These are phyloP conservation scores for Calonectria ilicicola DNA, from an alignment of 2,329 filamentous ascomycete genomes.

Conservation along the genomic window DNA sequence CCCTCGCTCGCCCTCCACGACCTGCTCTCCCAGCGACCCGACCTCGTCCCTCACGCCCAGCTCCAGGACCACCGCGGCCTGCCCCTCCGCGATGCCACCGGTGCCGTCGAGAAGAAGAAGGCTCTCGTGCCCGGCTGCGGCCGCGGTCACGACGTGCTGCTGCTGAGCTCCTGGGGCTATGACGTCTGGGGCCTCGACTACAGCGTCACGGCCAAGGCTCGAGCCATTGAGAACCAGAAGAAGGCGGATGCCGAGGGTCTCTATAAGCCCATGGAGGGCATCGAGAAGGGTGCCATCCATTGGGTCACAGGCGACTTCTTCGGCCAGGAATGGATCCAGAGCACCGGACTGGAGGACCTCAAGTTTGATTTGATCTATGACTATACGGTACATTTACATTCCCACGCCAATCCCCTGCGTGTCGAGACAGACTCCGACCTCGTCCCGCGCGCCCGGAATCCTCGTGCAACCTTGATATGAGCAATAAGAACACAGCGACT, in stretches of 20 bases:
- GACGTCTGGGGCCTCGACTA: constrained; percentile 82
- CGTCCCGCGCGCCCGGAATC: not conserved
- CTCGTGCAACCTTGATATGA: not conserved
- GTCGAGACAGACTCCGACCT: not conserved
- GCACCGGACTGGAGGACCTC: constrained; percentile 51
- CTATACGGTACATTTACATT: constrained; percentile 64
- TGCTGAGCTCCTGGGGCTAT: constrained; percentile 81
- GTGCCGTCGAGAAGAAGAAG: constrained; percentile 41
- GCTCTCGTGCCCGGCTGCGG: constrained; percentile 88
- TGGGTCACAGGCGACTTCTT: constrained; percentile 78
- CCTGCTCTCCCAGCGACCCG: constrained; percentile 58
- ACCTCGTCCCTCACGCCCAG: constrained; percentile 56
- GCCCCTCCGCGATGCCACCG: constrained; percentile 37
- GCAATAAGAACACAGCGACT: constrained; percentile 25
- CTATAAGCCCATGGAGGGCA: constrained; percentile 55
- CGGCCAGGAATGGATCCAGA: constrained; percentile 65
- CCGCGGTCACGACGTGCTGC: constrained; percentile 81
- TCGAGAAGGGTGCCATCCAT: constrained; percentile 61
- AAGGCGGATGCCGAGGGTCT: constrained; percentile 53
- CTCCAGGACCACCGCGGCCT: constrained; percentile 46
- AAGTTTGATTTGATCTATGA: constrained; percentile 76
- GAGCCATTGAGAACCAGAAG: constrained; percentile 58
- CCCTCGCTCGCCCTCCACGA: constrained; percentile 67
- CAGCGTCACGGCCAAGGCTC: constrained; percentile 60
- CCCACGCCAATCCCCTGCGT: constrained; percentile 13